These are phyloP conservation scores for Mortierella sp. DNA, from an alignment of 371 early-diverging fungal genomes.

Conservation along the genomic window DNA sequence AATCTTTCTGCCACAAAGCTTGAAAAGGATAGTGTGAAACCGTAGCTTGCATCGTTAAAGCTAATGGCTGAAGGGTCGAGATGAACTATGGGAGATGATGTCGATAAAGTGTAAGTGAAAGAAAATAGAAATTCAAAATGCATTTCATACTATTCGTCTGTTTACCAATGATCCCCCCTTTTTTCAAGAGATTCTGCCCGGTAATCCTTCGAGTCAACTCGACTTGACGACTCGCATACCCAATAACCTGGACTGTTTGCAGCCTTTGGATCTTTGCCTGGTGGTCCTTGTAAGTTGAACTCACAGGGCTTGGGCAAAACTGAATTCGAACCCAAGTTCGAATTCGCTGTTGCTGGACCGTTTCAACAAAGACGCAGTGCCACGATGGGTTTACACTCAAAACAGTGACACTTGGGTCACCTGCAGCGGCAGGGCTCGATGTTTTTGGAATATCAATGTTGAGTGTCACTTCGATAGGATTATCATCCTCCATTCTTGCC, in stretches of 20 bases:
- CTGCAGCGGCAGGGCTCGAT: constrained; percentile 21
- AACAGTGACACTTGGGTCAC: constrained; percentile 22
- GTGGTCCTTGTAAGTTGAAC: constrained; percentile 8
- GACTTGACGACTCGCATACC: constrained; percentile 41
- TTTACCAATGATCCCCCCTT: constrained; percentile 39
- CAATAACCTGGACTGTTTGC: constrained; percentile 43
- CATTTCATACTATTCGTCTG: no score
- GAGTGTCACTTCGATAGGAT: constrained; percentile 42
- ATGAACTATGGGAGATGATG: constrained; percentile 22
- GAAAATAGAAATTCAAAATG: no score
- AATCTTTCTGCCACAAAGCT: constrained; percentile 16
- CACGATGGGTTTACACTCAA: constrained; percentile 48
- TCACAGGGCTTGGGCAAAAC: constrained; percentile 36
- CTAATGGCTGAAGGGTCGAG: constrained; percentile 33
- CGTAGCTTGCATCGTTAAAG: constrained; percentile 52
- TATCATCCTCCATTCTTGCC: constrained; percentile 17
- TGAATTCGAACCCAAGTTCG: constrained; percentile 33
- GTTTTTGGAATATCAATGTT: constrained; percentile 49
- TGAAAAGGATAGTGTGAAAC: constrained; percentile 43
- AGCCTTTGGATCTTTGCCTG: constrained; percentile 19
- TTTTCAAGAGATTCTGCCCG: constrained; percentile 28
- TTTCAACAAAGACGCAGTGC: constrained; percentile 54
- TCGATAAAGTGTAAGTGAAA: neutral
- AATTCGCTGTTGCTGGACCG: constrained; percentile 22
- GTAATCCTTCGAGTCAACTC: constrained; percentile 37